Percentiles rank a stretch among this genome's conserved stretches.
Evolutionary conservation across 345 rosid genomes (phyloP).

Genomic region (Lumnitzera littorea): DNA sequence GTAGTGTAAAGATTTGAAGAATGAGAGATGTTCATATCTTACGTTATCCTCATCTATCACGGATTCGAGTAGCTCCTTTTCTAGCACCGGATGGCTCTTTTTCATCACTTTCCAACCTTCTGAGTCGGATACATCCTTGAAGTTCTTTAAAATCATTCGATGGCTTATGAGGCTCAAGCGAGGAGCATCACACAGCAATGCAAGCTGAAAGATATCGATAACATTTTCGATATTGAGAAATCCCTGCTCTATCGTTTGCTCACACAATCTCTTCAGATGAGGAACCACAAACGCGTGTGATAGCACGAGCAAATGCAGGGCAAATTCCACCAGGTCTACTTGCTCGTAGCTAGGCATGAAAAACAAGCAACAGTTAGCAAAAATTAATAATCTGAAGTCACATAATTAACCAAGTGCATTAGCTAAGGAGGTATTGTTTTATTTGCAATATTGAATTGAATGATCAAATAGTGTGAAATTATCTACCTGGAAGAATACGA

Average conservation of each 20-base stretch:
- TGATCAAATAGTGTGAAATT: not conserved
- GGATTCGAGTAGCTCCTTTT: slow-evolving; percentile 55
- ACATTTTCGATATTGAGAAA: slow-evolving; percentile 61
- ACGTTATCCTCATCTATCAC: slow-evolving; percentile 50
- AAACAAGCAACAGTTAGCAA: not conserved
- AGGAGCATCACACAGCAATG: slow-evolving; percentile 74
- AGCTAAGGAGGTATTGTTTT: no score
- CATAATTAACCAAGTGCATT: no score
- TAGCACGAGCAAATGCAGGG: slow-evolving; percentile 58
- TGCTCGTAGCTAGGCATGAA: slow-evolving; percentile 57
- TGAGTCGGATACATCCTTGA: slow-evolving; percentile 32
- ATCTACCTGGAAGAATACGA: slow-evolving; percentile 77
- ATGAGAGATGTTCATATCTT: slow-evolving; percentile 8
- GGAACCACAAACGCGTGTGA: slow-evolving; percentile 72
- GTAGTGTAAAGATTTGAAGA: not conserved
- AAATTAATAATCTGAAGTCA: no score
- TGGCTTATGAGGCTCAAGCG: slow-evolving; percentile 62
- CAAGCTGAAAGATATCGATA: slow-evolving; percentile 73
- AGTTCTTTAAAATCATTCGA: slow-evolving; percentile 54
- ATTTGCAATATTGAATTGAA: no score
- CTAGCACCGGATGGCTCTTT: slow-evolving; percentile 72
- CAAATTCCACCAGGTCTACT: slow-evolving; percentile 55
- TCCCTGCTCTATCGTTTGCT: slow-evolving; percentile 54
- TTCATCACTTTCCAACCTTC: slow-evolving; percentile 85
- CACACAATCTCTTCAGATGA: slow-evolving; percentile 56